Base-by-base conservation (phyloP, 106 monocot species). In the Vanilla planifolia region DNA sequence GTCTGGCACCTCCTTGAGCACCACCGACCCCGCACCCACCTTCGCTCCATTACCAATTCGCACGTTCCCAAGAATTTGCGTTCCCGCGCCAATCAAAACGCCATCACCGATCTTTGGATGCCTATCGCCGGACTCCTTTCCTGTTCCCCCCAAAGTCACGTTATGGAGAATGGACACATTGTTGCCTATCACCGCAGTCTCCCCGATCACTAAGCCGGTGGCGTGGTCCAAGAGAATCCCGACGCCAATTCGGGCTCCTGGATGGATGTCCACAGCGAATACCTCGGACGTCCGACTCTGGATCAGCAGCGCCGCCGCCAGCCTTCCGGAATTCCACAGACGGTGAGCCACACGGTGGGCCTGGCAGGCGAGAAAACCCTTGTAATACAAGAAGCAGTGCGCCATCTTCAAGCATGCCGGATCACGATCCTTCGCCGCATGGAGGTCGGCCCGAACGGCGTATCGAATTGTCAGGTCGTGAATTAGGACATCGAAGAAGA, bases 21-120 rank as follows among this genome's bases (percentile, higher is more conserved):
- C 82, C 55, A 87, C 82, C 22, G 87, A 79, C 35, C 82, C 87
- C 4, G 87, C 87, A 3, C 82, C 82, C 2, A 88, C 50, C 67
- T 88, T 88, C 3, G 87, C 79, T 5, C 87, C 72, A 6, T 62
- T 67, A 20, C 82, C 82, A 48, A 82, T 33, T 44, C 35, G 63
- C 13, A 88, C 73, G 29, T 65, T 76, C 4, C 87, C 82, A 6
- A 88, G 64, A 2, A 88, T 74, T 45, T 88, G 82, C 21, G 79
- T 71, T 21, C 82, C 82, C 4, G 87, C 82, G 10, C 87, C 82
- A 6, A 88, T 57, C 45, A 88, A 35, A 4, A 82, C 87, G 15
- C 87, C 87, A 33, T 88, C 73, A 13, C 79, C 82, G 20, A 88
- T 62, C 76, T 82, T 88, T 8, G 87, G 82, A 28, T 88, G 79